Base-by-base conservation (phyloP, 352 stramenopile genomes). In the Thalassiosira allenii region DNA sequence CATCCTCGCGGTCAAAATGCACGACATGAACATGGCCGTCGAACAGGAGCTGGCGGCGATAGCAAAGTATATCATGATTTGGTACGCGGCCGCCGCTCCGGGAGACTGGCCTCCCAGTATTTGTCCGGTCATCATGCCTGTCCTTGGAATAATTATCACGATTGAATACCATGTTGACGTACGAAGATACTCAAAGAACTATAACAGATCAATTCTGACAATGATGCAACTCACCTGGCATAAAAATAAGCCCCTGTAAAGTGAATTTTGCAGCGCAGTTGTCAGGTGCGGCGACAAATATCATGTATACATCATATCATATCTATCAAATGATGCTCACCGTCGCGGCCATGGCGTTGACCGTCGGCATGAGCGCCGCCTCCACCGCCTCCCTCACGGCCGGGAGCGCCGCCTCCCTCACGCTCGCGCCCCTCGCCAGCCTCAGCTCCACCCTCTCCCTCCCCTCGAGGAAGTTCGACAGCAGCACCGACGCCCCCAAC, bases 71-170 rank as follows among this genome's bases (percentile, higher is more conserved):
- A 94, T 90, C 49, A 92, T 74, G 23, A 91, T 84, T 78, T 92
- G 87, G 63, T 92, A 92, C 4, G 57, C 40, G 12, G 84, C 85
- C 23, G 89, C 89, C 51, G 83, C 61, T 30, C 66, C 29, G 14
- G 80, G 82, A 49, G 73, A 75, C 29, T 79, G 69, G 29, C 89
- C 89, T 22, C 84, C 87, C 9, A 94, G 75, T 30, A 94, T 85
- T 70, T 94, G 89, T 22, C 89, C 89, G 17, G 89, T 92, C 89
- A 92, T 92, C 89, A 92, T 93, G 3, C 88, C 86, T 40, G 83
- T 75, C 34, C 84, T 84, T 6, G 65, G 51, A 32, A 64, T 44
- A 6, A 44, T 64, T 0, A 44, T 44, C 6, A 14, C 37, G 14
- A 44, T 6, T 14, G 37, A 14, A 67, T 3, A 90, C n/a, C n/a